Base-by-base conservation (phyloP, 345 rosid species). In the Pistacia integerrima region DNA sequence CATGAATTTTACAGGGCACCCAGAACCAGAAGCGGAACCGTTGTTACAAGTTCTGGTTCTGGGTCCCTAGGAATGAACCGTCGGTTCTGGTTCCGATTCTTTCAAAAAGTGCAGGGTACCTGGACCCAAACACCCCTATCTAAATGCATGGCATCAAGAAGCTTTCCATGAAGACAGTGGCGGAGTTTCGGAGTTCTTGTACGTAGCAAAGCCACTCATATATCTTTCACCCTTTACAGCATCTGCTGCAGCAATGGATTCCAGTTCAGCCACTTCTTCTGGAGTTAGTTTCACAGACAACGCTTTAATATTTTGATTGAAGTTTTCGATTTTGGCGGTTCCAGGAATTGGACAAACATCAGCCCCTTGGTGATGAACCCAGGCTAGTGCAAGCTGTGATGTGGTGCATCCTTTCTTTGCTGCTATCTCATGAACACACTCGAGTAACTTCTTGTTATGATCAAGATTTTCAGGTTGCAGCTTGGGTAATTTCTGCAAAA, bases 341-440 rank as follows among this genome's bases (percentile, higher is more conserved):
- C 89, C 88, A 25, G 61, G 73, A 28, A 49, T 2, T 8, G 52
- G 52, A 8, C 52, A 9, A 49, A 49, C 3, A 41, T 91, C 93
- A 3, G 81, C 82, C 46, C 93, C 90, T 33, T 83, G 89, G 80
- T 84, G 88, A 77, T 89, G 93, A 38, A 90, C 78, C 97, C 91
- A 92, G 28, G 92, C 88, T 2, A 90, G 76, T 35, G 94, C 97
- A 52, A 52, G 56, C 56, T 52, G 56, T 52, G 56, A 52, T 52
- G 56, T 78, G 17, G 88, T 84, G 86, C 94, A 90, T 0, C 85
- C 80, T 64, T 90, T 90, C 78, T 79, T 86, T 4, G 16, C 70
- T 0, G 91, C 86, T 25, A 90, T 88, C 51, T 75, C 88, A 51
- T 61, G 80, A 35, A 88, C 88, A 11, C 64, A 76, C 60, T 87